These are phyloP conservation scores for Poterioochromonas sp. DNA, from an alignment of 352 stramenopile species.

Conservation along the genomic window DNA sequence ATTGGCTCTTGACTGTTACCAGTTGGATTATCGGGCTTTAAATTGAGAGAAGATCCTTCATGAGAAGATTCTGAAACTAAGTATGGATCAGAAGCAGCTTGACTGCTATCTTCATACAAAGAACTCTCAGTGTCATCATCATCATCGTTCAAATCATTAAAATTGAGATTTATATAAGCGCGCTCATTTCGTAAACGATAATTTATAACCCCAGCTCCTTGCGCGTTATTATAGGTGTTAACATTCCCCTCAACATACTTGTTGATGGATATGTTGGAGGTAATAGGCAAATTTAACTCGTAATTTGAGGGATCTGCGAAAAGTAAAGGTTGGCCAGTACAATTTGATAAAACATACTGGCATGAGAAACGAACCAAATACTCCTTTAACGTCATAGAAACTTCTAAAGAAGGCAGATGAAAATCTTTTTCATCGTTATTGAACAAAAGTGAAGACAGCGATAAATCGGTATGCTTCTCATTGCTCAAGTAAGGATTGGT, in stretches of 20 bases:
- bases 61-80: too few relatives aligned
- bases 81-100: too few relatives aligned
- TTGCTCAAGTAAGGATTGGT: background rate
- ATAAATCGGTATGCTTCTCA: conserved; percentile 1
- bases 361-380: conserved; percentile 20
- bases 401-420: background rate
- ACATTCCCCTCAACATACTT: background rate
- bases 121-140: background rate
- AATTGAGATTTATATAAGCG: too few relatives aligned
- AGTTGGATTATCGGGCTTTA: too few relatives aligned
- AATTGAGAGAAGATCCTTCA: too few relatives aligned
- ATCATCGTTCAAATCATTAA: background rate
- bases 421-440: background rate
- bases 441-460: background rate
- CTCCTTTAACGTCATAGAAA: conserved; percentile 13
- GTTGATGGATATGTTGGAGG: background rate
- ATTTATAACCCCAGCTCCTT: too few relatives aligned
- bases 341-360: background rate
- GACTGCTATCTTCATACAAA: too few relatives aligned
- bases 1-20: background rate
- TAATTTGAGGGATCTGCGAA: background rate
- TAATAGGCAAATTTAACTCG: background rate
- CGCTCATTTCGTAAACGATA: too few relatives aligned
- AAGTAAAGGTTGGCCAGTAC: background rate
- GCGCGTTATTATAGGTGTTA: too few relatives aligned